Base-by-base conservation (phyloP, 1,284 basidiomycete species). In the Exobasidium cylindrosporum region DNA sequence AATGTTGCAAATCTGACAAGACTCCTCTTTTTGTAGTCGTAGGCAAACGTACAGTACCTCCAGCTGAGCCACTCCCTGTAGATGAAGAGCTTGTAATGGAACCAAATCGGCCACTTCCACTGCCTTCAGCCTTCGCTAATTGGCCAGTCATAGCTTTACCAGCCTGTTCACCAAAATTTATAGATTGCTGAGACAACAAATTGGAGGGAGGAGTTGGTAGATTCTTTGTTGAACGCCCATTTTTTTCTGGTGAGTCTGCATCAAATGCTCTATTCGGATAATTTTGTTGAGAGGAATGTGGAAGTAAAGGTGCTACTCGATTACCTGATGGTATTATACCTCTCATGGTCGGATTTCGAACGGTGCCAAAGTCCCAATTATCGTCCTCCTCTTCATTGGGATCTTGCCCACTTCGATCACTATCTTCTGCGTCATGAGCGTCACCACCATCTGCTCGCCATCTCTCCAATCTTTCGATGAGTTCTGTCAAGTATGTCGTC, bases 391-490 rank as follows among this genome's bases (percentile, higher is more conserved):
- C 21, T 24, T n/a, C 53, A 7, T 17, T 17, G n/a, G 14, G 26
- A 7, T 58, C 44, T 7, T 10, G 6, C 24, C 28, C 28, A 14
- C 45, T 30, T 49, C 45, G 40, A 4, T 73, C 72, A 55, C 72
- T 68, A 45, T 65, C 67, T 26, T 69, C 62, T 21, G 67, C 63
- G 49, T 72, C 72, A 59, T 70, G 69, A 10, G 70, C 63, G 17
- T 76, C 73, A 47, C 74, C 74, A 26, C 91, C 77, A 92, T 92
- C n/a, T 46, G 81, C 75, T 80, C 86, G 89, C 92, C 92, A 98
- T 68, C 91, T 85, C 74, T 97, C 92, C 69, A 92, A 89, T 35
- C 93, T 85, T 71, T 97, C 94, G 71, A 97, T 95, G 53, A 98
- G 84, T 78, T 97, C 95, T 0, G 93, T 96, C 64, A 97, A 83